Percentiles rank a stretch among this genome's conserved stretches.
Evolutionary conservation across 148 eudicot genomes (phyloP).

Genomic region (Rhododendron molle): DNA sequence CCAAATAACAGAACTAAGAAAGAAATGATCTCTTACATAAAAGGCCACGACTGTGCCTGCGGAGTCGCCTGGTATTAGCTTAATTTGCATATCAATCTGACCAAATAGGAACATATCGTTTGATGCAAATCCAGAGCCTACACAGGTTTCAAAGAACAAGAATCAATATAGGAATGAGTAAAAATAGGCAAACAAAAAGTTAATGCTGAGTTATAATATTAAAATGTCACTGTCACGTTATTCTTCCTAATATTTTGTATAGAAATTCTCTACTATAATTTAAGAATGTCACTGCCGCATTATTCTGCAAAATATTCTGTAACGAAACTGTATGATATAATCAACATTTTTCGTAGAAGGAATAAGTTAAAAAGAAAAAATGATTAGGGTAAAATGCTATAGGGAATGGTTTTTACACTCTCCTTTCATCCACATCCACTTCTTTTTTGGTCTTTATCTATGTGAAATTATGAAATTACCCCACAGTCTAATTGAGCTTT

Average conservation of each 20-base stretch:
- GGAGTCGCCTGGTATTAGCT: conserved; percentile 63
- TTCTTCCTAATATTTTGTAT: neutral
- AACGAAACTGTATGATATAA: neutral
- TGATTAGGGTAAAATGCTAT: too few species aligned
- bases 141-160: neutral
- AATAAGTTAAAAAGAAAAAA: too few species aligned
- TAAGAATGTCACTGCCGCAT: neutral
- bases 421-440: too few species aligned
- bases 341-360: neutral
- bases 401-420: too few species aligned
- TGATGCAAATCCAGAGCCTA: conserved; percentile 78
- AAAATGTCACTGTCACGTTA: neutral
- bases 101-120: conserved; percentile 79
- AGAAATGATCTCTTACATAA: conserved; percentile 43
- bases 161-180: neutral
- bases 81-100: conserved; percentile 82
- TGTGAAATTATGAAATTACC: too few species aligned
- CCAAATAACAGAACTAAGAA: neutral
- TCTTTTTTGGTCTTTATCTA: too few species aligned
- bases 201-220: neutral
- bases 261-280: neutral
- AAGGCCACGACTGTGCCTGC: conserved; percentile 89
- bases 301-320: neutral
- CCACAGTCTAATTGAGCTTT: too few species aligned
- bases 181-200: neutral